Evolutionary conservation across 139 green algal genomes (phyloP), one percentile per base, ranked within the genome.

Genomic region (Closterium sp.): DNA sequence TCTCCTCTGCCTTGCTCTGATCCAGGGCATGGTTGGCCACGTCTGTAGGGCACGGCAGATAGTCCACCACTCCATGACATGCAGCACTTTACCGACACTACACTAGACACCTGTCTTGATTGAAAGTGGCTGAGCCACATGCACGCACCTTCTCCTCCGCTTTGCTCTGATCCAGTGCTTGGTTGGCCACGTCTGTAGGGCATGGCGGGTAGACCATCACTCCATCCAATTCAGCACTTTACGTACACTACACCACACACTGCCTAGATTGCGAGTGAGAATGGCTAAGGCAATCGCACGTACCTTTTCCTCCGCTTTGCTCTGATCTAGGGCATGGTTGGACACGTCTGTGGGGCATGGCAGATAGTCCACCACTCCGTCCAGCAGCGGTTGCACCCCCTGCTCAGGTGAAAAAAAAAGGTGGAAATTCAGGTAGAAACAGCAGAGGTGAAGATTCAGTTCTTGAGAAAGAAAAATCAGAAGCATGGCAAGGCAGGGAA

Each of bases 361-460:
- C 89, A 99, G 96, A 95, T 99, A 99, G 91, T 97, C 95, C 85
- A 95, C 89, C 34, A 99, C 98, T 27, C 97, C 97, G 91, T 99
- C 96, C 91, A 99, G 95, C 88, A 99, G 95, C 93, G 95, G 88
- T 95, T 98, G 96, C 87, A 98, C 96, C 86, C 96, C 97, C 92
- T 94, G 87, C 27, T 34, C 62, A 79, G 62, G 62, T 79, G 62
- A 13, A 22, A 79, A 24, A 79, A 27, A 27, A 13, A 79, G 62
- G 62, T 79, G 62, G 62, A 79, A 79, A 13, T 27, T 79, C 62
- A 79, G 62, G 38, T 17, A 50, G 38, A 50, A 50, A 50, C 13
- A 50, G 7, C 38, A 50, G 38, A 50, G 38, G 38, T 50, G 7
- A 50, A 50, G 11, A 50, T 50, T 50, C 38, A 50, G 38, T 7